These are phyloP conservation scores for Ceratocystis eucalypticola DNA, from an alignment of 2,329 filamentous ascomycete genomes.

Conservation along the genomic window DNA sequence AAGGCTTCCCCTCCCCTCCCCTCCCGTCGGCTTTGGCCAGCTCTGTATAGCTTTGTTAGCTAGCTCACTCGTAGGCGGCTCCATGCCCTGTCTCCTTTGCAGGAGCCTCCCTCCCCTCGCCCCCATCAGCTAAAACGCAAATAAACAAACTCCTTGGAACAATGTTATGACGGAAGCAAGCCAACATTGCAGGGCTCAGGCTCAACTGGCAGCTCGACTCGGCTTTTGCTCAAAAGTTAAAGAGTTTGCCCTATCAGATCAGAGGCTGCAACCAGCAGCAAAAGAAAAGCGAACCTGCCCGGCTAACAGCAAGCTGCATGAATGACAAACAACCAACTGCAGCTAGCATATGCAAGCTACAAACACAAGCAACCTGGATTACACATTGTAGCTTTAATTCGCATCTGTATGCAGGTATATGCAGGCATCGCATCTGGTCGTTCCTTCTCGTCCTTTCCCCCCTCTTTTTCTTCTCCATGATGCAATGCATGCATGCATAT, in stretches of 20 bases:
- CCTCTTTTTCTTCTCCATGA: not conserved
- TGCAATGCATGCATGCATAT: not conserved
- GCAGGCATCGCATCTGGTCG: not conserved
- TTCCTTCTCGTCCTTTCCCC: not conserved
- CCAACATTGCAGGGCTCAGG: not conserved
- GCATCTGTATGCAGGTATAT: not conserved
- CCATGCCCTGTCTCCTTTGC: not conserved
- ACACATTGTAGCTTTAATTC: conserved; percentile 4
- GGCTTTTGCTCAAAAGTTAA: not conserved
- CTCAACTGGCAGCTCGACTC: not conserved
- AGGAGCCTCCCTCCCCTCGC: not conserved
- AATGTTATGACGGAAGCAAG: not conserved
- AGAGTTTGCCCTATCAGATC: not conserved
- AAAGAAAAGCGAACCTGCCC: not conserved
- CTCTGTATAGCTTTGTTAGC: not conserved
- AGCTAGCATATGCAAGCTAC: not conserved
- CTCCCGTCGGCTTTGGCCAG: not conserved
- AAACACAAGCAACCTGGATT: not conserved
- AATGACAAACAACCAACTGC: not conserved
- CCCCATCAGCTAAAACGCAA: not conserved
- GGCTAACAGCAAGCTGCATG: not conserved
- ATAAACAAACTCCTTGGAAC: not conserved
- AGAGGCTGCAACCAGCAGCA: not conserved
- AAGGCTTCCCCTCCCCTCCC: no score
- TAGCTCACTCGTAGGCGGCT: not conserved